A percentile compares a stretch with the other conserved stretches of the same genome.
Conservation (phyloP, 108 stramenopile genomes). For the Cafeteria roenbergensis region DNA sequence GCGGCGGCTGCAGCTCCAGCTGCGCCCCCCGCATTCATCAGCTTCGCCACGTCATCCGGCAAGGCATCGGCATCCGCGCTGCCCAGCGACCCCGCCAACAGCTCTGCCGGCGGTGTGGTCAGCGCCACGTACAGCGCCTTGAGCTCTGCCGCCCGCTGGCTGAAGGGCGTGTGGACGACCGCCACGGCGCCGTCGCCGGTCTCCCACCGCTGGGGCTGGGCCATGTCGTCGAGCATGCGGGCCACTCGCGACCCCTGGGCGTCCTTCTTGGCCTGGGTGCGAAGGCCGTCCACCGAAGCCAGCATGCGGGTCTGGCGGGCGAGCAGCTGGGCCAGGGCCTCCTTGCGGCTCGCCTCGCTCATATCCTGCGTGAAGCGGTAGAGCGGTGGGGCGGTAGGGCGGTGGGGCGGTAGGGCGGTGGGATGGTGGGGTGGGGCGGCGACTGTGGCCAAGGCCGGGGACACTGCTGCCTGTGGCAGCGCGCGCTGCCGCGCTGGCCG, state of each 20-base stretch:
- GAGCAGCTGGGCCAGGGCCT: conserved; percentile 27
- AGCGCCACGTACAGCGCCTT: conserved; percentile 30
- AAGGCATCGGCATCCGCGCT: no score
- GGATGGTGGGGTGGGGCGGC: no score
- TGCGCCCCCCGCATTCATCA: no score
- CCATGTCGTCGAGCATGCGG: conserved; percentile 37
- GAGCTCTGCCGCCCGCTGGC: conserved; percentile 40
- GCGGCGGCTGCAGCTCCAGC: no score
- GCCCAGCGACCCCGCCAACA: no score
- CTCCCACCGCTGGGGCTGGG: conserved; percentile 43
- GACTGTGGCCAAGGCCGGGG: no score
- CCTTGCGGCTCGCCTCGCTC: neutral
- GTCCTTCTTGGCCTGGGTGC: conserved; percentile 26
- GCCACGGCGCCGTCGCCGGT: conserved; percentile 34
- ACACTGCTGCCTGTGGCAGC: no score
- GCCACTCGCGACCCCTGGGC: conserved; percentile 24
- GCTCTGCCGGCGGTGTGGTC: conserved; percentile 10
- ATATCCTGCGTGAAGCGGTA: no score
- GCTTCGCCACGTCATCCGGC: no score
- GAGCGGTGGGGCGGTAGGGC: no score
- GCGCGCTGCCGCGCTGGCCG: no score
- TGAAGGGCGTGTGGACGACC: conserved; percentile 43
- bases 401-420: no score
- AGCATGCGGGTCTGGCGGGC: conserved; percentile 46
- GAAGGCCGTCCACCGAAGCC: conserved; percentile 42